Evolutionary conservation across 208 protist genomes (phyloP), one percentile per base, ranked within the genome.

Genomic region (Tritrichomonas foetus): DNA sequence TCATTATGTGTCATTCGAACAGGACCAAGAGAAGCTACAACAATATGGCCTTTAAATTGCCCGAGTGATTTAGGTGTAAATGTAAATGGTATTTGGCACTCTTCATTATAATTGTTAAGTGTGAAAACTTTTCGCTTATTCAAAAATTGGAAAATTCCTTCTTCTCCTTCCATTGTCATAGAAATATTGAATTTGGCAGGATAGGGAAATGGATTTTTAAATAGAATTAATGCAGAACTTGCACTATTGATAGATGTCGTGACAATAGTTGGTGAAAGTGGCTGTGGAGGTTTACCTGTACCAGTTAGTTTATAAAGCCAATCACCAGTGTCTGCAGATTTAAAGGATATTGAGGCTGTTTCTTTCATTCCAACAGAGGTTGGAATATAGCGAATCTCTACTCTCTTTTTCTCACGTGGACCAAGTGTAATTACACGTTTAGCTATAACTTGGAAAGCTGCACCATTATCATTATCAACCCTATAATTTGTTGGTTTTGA

Each of bases 21-120:
- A 39, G 13, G 47, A 33, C 78, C 41, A 33, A 47, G 16, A 39
- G 47, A 89, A 53, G 78, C 47, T 0, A 89, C 47, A 16, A 89
- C 57, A 27, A 89, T 89, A 39, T 89, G 41, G 13, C 47, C 78
- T n/a, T 44, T 53, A 47, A 89, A 89, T 89, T 89, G 78, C 0
- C 78, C 78, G 33, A n/a, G 25, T 39, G 3, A 22, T 89, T 8
- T 8, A 8, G 78, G 78, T 39, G 20, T 53, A n/a, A 89, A 89
- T 33, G 78, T 89, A 16, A 89, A 89, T 41, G 78, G 78, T 44
- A 89, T 49, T 89, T 89, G 78, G 30, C 2, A 57, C 57, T 89
- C 78, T 61, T 89, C 78, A 36, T 36, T 36, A 39, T 44, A 89
- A 20, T 20, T 53, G 16, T 89, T 20, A 8, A 89, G 30, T 39